Evolutionary conservation across 495 filamentous ascomycete genomes (phyloP).

Genomic region (Penicillium salamii): DNA sequence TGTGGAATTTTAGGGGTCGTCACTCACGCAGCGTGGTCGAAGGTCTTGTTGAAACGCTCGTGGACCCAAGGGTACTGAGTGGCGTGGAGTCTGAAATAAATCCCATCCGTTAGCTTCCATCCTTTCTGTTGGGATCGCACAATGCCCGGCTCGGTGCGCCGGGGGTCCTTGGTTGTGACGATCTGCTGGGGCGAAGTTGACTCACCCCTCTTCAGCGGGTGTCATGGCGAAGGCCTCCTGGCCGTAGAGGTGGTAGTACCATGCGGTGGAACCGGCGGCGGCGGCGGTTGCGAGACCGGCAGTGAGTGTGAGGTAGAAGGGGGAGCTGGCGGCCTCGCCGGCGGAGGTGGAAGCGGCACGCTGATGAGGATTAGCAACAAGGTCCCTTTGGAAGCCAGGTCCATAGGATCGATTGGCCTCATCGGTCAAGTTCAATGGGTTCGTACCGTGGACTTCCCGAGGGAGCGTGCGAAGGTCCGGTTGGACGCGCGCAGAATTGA

Average conservation of each 20-base stretch:
- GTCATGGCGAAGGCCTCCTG: constrained; percentile 83
- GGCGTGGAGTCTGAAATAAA: constrained; percentile 70
- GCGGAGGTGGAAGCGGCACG: constrained; percentile 48
- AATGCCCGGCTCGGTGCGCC: constrained; percentile 28
- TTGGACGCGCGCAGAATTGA: constrained; percentile 78
- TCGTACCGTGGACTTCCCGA: constrained; percentile 52
- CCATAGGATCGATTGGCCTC: constrained; percentile 31
- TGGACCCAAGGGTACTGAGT: constrained; percentile 96
- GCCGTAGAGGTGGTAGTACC: constrained; percentile 96
- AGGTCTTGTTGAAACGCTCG: constrained; percentile 83
- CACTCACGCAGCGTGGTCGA: constrained; percentile 91
- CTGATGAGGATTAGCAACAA: constrained; percentile 30
- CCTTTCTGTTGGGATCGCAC: constrained; percentile 16
- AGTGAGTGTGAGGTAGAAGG: constrained; percentile 68
- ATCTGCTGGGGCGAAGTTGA: constrained; percentile 21
- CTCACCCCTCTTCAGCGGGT: constrained; percentile 95
- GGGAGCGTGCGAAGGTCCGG: constrained; percentile 59
- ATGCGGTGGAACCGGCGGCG: constrained; percentile 83
- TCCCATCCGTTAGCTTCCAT: constrained; percentile 14
- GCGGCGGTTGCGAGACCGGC: constrained; percentile 77
- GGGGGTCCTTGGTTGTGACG: constrained; percentile 16
- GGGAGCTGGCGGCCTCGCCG: constrained; percentile 50
- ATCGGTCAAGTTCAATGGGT: constrained; percentile 31
- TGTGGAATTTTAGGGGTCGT: background rate
- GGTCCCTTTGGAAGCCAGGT: too few relatives aligned